These are phyloP conservation scores for Epichloe baconii DNA, from an alignment of 2,329 filamentous ascomycete genomes.

Conservation along the genomic window DNA sequence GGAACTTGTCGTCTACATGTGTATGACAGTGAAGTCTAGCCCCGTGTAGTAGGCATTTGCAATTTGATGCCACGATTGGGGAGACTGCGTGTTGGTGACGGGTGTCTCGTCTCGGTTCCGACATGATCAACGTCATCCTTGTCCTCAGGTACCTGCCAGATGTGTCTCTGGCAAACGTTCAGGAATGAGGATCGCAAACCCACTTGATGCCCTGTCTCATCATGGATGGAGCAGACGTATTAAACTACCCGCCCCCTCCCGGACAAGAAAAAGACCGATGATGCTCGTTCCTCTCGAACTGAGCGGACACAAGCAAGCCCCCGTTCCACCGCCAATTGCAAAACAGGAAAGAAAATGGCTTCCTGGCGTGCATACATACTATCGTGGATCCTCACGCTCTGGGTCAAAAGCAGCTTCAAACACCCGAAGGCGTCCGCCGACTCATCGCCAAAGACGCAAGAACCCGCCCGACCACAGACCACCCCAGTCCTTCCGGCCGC, in stretches of 20 bases:
- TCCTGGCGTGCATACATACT: slow-evolving; percentile 15
- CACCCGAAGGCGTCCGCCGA: slow-evolving; percentile 12
- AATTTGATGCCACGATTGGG: slow-evolving; percentile 1
- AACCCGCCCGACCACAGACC: slow-evolving; percentile 10
- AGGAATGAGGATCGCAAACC: no score
- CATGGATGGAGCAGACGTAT: neutral
- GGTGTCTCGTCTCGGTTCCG: neutral
- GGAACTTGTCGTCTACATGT: neutral
- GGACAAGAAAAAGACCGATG: no score
- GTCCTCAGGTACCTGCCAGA: no score
- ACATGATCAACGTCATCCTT: no score
- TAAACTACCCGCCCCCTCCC: neutral
- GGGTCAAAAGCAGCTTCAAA: slow-evolving; percentile 14
- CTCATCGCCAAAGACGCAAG: slow-evolving; percentile 14
- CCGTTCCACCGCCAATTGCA: neutral
- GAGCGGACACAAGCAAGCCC: no score
- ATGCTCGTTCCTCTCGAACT: no score
- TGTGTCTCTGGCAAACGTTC: no score
- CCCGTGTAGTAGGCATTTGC: neutral
- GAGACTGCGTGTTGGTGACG: neutral
- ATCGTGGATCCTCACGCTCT: slow-evolving; percentile 16
- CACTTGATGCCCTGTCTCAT: no score
- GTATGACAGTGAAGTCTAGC: neutral
- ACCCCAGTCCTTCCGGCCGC: slow-evolving; percentile 12
- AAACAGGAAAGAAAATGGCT: slow-evolving; percentile 9